phyloP scores from a whole-genome alignment of 2,329 filamentous ascomycete genomes.

The Microsporum ferrugineum region DNA sequence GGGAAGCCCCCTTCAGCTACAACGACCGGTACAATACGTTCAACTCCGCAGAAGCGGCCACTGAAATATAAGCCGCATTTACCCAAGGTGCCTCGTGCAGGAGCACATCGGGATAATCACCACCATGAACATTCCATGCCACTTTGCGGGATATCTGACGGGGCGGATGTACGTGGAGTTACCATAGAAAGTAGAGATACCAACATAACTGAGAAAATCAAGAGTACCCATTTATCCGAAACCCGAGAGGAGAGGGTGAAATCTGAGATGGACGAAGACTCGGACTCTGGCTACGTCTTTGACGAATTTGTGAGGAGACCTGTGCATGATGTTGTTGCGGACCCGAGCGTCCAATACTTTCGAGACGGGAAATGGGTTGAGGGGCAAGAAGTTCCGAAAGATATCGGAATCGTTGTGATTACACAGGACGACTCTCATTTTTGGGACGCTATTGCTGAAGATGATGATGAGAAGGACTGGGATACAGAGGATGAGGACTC shows the following conservation, averaged over 20 bases:
- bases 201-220: neutral
- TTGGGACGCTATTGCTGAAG: slow-evolving; percentile 46
- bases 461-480: slow-evolving; percentile 44
- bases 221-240: neutral
- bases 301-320: slow-evolving; percentile 48
- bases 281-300: slow-evolving; percentile 48
- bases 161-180: neutral
- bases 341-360: slow-evolving; percentile 8
- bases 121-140: neutral
- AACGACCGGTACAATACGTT: slow-evolving; percentile 7
- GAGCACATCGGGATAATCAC: neutral
- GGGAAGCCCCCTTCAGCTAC: neutral
- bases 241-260: slow-evolving; percentile 6
- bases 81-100: slow-evolving; percentile 15
- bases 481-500: slow-evolving; percentile 53
- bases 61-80: slow-evolving; percentile 30
- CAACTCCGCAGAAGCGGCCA: slow-evolving; percentile 16
- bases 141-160: neutral
- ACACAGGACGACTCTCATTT: slow-evolving; percentile 38
- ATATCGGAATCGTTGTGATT: slow-evolving; percentile 34
- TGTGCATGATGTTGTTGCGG: slow-evolving; percentile 21
- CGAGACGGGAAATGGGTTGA: slow-evolving; percentile 9
- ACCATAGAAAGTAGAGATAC: neutral
- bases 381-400: slow-evolving; percentile 18
- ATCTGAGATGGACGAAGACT: slow-evolving; percentile 27